Conservation (phyloP, 73 alveolate species). For the Urostyla sp. region DNA sequence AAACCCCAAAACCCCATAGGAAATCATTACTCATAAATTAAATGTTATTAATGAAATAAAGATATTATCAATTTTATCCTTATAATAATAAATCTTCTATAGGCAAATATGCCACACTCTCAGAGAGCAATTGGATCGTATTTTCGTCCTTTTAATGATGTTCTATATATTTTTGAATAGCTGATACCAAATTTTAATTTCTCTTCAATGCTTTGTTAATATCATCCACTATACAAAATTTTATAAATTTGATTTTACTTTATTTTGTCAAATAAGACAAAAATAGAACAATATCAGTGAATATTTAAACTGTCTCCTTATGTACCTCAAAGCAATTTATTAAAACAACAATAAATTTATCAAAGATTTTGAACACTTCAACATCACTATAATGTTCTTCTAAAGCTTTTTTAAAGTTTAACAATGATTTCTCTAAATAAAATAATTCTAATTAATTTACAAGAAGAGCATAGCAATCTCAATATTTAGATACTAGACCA, state of each 20-base stretch:
- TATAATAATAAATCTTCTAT: constrained; percentile 26
- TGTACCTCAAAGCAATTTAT: constrained; percentile 5
- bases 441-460: neutral
- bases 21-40: too few relatives aligned
- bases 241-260: neutral
- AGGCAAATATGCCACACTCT: constrained; percentile 59
- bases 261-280: constrained; percentile 42
- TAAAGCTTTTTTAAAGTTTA: constrained; percentile 24
- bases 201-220: neutral
- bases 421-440: constrained; percentile 21
- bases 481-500: constrained; percentile 49
- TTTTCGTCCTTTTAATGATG: constrained; percentile 16
- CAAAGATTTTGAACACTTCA: neutral
- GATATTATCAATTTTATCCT: neutral
- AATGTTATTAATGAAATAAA: too few relatives aligned
- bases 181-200: constrained; percentile 4
- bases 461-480: constrained; percentile 53
- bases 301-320: constrained; percentile 8
- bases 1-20: too few relatives aligned
- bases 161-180: constrained; percentile 39
- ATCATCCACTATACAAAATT: neutral
- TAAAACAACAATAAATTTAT: neutral
- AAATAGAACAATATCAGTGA: constrained; percentile 49
- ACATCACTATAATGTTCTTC: neutral
- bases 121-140: constrained; percentile 26